Conservation (phyloP, 2,329 filamentous ascomycete genomes). For the Claviceps sp. region DNA sequence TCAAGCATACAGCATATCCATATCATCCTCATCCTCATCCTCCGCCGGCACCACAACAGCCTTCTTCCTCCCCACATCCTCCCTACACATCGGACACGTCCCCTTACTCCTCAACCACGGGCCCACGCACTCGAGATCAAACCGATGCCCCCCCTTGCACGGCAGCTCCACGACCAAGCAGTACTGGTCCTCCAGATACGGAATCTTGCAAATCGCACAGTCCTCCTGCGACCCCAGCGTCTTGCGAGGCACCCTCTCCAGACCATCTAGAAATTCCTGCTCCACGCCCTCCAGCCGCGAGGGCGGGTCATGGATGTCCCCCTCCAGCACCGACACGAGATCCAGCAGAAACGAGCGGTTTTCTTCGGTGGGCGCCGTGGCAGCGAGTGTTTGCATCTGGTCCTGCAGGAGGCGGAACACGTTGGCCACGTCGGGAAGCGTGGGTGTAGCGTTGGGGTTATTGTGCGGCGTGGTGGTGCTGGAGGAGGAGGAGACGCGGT, state of each 20-base stretch:
- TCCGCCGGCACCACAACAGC: conserved; percentile 24
- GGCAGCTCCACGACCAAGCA: conserved; percentile 51
- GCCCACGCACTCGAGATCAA: conserved; percentile 54
- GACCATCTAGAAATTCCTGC: conserved; percentile 44
- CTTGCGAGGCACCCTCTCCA: conserved; percentile 45
- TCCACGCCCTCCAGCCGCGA: conserved; percentile 38
- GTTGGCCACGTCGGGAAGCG: conserved; percentile 43
- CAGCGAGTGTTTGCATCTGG: conserved; percentile 39
- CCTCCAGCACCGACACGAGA: conserved; percentile 34
- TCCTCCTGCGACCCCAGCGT: conserved; percentile 34
- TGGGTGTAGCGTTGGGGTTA: conserved; percentile 47
- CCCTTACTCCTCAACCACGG: conserved; percentile 53
- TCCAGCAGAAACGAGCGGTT: conserved; percentile 37
- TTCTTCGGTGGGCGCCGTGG: conserved; percentile 31
- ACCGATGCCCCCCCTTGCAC: conserved; percentile 43
- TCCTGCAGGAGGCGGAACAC: conserved; percentile 46
- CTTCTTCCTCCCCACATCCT: conserved; percentile 44
- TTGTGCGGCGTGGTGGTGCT: conserved; percentile 25
- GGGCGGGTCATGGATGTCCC: conserved; percentile 39
- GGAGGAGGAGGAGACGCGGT: conserved; percentile 32
- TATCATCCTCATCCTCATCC: conserved; percentile 36
- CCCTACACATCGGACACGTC: conserved; percentile 49
- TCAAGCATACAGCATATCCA: conserved; percentile 33
- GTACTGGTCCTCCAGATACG: conserved; percentile 47
- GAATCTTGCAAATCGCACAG: conserved; percentile 51